phyloP scores from a whole-genome alignment of 1,139 yeast genomes.

The Magnusiomyces tetraspermus region DNA sequence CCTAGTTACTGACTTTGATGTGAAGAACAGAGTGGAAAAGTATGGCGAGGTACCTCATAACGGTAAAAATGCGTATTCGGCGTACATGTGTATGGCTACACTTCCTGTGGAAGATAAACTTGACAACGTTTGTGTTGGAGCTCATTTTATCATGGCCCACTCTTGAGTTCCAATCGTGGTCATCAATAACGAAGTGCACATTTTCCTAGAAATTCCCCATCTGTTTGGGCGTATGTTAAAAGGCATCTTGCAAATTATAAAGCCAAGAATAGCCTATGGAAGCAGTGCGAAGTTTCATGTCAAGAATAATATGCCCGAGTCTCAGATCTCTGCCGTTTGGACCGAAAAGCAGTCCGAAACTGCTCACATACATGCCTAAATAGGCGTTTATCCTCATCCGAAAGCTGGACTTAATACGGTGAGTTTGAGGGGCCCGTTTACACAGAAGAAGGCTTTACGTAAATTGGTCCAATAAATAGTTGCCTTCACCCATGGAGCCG shows the following conservation, averaged over 20 bases:
- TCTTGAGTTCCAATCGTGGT: slow-evolving; percentile 81
- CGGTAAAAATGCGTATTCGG: slow-evolving; percentile 40
- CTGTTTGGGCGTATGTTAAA: slow-evolving; percentile 49
- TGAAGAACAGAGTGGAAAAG: slow-evolving; percentile 50
- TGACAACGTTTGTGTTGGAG: slow-evolving; percentile 34
- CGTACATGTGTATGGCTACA: slow-evolving; percentile 70
- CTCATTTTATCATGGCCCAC: slow-evolving; percentile 42
- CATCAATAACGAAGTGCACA: slow-evolving; percentile 50
- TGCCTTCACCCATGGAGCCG: slow-evolving; percentile 43
- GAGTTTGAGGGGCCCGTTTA: slow-evolving; percentile 54
- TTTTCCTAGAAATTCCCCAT: slow-evolving; percentile 77
- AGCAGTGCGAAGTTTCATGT: slow-evolving; percentile 47
- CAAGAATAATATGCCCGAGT: slow-evolving; percentile 52
- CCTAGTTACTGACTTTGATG: slow-evolving; percentile 44
- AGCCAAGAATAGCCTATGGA: slow-evolving; percentile 27
- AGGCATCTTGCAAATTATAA: slow-evolving; percentile 32
- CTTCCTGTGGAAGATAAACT: slow-evolving; percentile 42
- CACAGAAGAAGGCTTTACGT: slow-evolving; percentile 35
- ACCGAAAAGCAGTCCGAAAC: slow-evolving; percentile 41
- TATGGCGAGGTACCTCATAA: too few species aligned
- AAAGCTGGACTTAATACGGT: slow-evolving; percentile 57
- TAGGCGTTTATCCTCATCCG: slow-evolving; percentile 80
- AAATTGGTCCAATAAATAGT: slow-evolving; percentile 42
- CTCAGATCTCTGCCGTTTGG: slow-evolving; percentile 59
- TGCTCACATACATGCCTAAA: slow-evolving; percentile 42